Evolutionary conservation across 192 early-diverging fungal species (phyloP).

Genomic region (Coemansia sp.): DNA sequence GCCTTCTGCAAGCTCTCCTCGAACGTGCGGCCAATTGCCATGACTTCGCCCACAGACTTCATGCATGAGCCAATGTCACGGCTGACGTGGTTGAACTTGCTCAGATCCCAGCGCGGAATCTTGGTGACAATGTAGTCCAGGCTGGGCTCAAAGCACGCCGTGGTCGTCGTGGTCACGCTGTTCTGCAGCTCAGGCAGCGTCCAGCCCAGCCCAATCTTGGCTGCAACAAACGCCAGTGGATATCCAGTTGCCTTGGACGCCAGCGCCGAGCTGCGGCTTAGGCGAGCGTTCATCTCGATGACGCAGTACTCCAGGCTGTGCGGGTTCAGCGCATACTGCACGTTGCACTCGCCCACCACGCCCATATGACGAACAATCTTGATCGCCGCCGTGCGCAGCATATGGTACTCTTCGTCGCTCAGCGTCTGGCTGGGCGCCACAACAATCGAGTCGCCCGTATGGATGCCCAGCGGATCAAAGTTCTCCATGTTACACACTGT

Average conservation of each 20-base stretch:
- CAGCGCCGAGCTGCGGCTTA: constrained; percentile 81
- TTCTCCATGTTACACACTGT: constrained; percentile 99
- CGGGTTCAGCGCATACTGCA: constrained; percentile 96
- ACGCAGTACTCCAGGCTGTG: constrained; percentile 83
- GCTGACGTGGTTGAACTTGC: constrained; percentile 89
- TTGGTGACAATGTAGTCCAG: constrained; percentile 95
- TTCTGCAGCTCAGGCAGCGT: constrained; percentile 86
- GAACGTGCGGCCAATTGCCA: constrained; percentile 97
- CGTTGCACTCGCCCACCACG: constrained; percentile 97
- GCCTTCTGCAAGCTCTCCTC: constrained; percentile 97
- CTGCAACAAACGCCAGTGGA: constrained; percentile 95
- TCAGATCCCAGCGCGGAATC: constrained; percentile 97
- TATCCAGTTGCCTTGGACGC: constrained; percentile 99
- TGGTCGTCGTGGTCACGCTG: constrained; percentile 88
- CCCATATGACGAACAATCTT: constrained; percentile 95
- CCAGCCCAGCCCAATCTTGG: constrained; percentile 92
- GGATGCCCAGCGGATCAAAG: constrained; percentile 97
- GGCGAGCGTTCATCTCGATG: constrained; percentile 97
- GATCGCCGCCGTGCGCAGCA: constrained; percentile 93
- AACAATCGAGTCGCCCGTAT: constrained; percentile 99
- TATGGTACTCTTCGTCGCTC: constrained; percentile 92
- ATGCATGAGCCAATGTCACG: constrained; percentile 83
- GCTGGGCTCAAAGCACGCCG: constrained; percentile 95
- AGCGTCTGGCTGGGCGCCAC: constrained; percentile 97
- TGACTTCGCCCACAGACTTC: constrained; percentile 98